Conservation (phyloP, 345 rosid species). For the Carallia brachiata region DNA sequence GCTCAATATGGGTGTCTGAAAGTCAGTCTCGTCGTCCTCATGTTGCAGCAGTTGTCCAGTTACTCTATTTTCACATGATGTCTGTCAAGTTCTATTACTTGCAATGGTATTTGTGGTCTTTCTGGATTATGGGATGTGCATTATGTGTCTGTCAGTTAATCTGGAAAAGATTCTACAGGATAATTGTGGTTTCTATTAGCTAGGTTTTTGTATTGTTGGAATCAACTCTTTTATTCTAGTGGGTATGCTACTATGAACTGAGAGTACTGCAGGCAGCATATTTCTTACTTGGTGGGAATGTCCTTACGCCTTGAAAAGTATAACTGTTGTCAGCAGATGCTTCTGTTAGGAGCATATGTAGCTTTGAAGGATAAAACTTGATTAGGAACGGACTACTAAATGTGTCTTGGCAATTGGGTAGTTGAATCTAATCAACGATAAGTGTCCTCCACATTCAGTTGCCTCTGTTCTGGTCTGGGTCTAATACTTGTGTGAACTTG, state of each 20-base stretch:
- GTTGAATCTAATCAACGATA: constrained; percentile 2
- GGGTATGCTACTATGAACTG: constrained; percentile 35
- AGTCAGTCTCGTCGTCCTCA: constrained; percentile 95
- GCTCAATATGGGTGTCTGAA: constrained; percentile 85
- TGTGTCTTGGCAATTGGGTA: constrained; percentile 8
- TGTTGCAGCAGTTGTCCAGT: constrained; percentile 92
- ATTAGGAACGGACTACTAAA: constrained; percentile 16
- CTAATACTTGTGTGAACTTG: too few relatives aligned
- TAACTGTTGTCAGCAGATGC: constrained; percentile 14
- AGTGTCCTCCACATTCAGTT: constrained; percentile 7
- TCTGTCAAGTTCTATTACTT: constrained; percentile 60
- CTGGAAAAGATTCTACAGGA: constrained; percentile 45
- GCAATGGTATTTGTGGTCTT: constrained; percentile 41
- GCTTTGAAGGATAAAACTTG: constrained; percentile 1
- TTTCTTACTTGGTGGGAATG: constrained; percentile 28
- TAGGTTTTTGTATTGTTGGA: constrained; percentile 43
- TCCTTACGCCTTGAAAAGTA: constrained; percentile 11
- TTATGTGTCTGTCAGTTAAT: constrained; percentile 43
- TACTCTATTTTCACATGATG: constrained; percentile 51
- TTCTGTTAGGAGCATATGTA: constrained; percentile 15
- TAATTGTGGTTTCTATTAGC: constrained; percentile 45
- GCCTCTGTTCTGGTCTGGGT: constrained; percentile 6
- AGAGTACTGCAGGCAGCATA: constrained; percentile 20
- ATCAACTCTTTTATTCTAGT: constrained; percentile 39
- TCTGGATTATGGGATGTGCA: constrained; percentile 40